phyloP scores from a whole-genome alignment of 345 rosid species.

The Arabis hirsuta region DNA sequence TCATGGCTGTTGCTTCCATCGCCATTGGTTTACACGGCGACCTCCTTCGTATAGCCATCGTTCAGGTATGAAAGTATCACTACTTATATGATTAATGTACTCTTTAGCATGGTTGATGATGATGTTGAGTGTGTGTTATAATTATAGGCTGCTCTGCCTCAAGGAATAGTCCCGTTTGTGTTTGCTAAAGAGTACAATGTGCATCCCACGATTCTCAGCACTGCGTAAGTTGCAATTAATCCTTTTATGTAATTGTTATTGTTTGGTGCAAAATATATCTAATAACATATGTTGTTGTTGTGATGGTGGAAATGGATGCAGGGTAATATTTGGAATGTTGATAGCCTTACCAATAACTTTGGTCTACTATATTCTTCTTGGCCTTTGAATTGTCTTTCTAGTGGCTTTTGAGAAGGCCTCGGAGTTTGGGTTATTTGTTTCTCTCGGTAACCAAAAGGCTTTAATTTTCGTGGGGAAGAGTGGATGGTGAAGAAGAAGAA shows the following conservation, averaged over 20 bases:
- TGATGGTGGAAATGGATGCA: slow-evolving; percentile 47
- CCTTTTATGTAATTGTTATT: too few species aligned
- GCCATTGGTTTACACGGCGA: slow-evolving; percentile 81
- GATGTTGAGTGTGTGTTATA: background rate
- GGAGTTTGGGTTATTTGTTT: slow-evolving; percentile 37
- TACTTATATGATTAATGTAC: background rate
- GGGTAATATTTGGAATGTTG: slow-evolving; percentile 98
- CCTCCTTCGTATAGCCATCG: slow-evolving; percentile 87
- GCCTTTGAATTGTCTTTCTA: slow-evolving; percentile 54
- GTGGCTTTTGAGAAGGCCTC: slow-evolving; percentile 38
- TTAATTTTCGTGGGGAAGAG: slow-evolving; percentile 25
- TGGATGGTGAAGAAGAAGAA: slow-evolving; percentile 28
- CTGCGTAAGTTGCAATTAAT: slow-evolving; percentile 54
- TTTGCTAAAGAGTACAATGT: slow-evolving; percentile 91
- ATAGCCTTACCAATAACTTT: slow-evolving; percentile 93
- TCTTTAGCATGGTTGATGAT: too few species aligned
- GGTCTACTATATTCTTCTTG: slow-evolving; percentile 87
- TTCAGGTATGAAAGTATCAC: slow-evolving; percentile 60
- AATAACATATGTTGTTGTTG: slow-evolving; percentile 1
- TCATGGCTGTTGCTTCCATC: slow-evolving; percentile 87
- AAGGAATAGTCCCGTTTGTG: slow-evolving; percentile 91
- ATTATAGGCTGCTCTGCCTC: slow-evolving; percentile 80
- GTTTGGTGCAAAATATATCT: background rate
- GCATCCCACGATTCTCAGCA: slow-evolving; percentile 85
- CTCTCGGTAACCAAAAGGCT: slow-evolving; percentile 30